phyloP scores from a whole-genome alignment of 495 filamentous ascomycete genomes.

The Ramalina peruviana region DNA sequence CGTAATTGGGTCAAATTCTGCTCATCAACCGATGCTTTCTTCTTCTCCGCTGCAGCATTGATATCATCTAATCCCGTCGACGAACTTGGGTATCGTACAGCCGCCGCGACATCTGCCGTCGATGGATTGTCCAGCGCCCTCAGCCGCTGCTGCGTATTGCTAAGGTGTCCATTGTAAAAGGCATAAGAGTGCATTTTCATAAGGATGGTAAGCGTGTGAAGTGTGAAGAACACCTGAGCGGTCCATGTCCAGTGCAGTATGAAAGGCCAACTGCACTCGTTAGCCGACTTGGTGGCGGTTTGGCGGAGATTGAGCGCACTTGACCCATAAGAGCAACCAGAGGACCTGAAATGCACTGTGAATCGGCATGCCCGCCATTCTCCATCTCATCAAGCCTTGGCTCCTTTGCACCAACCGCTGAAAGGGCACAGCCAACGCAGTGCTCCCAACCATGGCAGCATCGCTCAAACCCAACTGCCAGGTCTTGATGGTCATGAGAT shows the following conservation, averaged over 20 bases:
- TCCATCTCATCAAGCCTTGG: slow-evolving; percentile 53
- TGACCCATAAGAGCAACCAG: slow-evolving; percentile 77
- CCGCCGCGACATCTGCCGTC: slow-evolving; percentile 50
- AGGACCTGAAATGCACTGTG: slow-evolving; percentile 68
- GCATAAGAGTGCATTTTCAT: slow-evolving; percentile 99
- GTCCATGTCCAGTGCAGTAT: slow-evolving; percentile 85
- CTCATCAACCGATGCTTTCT: slow-evolving; percentile 25
- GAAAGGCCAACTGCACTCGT: slow-evolving; percentile 57
- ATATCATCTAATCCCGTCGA: slow-evolving; percentile 24
- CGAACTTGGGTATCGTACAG: slow-evolving; percentile 62
- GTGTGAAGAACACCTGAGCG: slow-evolving; percentile 84
- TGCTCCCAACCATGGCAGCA: slow-evolving; percentile 66
- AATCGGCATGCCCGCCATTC: slow-evolving; percentile 55
- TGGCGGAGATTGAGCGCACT: slow-evolving; percentile 28
- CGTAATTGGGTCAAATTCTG: slow-evolving; percentile 52
- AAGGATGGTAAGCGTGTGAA: slow-evolving; percentile 77
- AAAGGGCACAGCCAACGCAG: slow-evolving; percentile 55
- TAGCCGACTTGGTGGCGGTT: slow-evolving; percentile 8
- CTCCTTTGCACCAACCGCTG: slow-evolving; percentile 50
- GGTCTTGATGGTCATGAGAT: slow-evolving; percentile 69
- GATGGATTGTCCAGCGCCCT: slow-evolving; percentile 64
- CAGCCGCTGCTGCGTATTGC: slow-evolving; percentile 67
- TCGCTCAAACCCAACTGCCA: slow-evolving; percentile 80
- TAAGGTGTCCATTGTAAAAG: slow-evolving; percentile 94
- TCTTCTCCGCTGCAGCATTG: slow-evolving; percentile 21